These are phyloP conservation scores for Phialophora tarda DNA, from an alignment of 2,329 filamentous ascomycete genomes.

Conservation along the genomic window DNA sequence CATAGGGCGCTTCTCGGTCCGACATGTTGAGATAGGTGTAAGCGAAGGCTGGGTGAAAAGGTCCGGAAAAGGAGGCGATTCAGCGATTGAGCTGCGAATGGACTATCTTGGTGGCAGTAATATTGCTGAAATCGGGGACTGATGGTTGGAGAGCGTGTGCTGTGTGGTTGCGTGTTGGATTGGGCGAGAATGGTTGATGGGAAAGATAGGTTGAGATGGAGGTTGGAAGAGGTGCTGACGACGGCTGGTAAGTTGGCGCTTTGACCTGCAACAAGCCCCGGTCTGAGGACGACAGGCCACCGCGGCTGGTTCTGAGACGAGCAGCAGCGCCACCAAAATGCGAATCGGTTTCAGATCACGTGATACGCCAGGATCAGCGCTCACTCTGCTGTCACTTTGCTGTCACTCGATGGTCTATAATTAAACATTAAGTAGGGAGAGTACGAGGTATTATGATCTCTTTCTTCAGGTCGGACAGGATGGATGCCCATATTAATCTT, in stretches of 20 bases:
- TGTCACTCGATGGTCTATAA: conserved; percentile 1
- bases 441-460: too few relatives aligned
- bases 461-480: not conserved
- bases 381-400: not conserved
- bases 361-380: conserved; percentile 1
- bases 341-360: conserved; percentile 12
- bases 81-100: not conserved
- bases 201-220: conserved; percentile 27
- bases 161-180: conserved; percentile 11
- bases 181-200: conserved; percentile 22
- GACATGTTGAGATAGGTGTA: conserved; percentile 53
- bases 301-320: conserved; percentile 20
- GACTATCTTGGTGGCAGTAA: not conserved
- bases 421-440: conserved; percentile 5
- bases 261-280: conserved; percentile 30
- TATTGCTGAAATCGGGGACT: not conserved
- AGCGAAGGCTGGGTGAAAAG: conserved; percentile 2
- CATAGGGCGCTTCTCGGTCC: conserved; percentile 72
- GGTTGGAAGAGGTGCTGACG: conserved; percentile 31
- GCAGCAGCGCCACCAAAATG: conserved; percentile 10
- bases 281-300: conserved; percentile 10
- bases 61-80: conserved; percentile 18
- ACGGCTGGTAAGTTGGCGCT: conserved; percentile 35
- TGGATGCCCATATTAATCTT: not conserved
- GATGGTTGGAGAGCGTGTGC: conserved; percentile 4